Percentiles rank a stretch among this genome's conserved stretches.
Conservation (phyloP, 176 grass and related monocot species). For the Triticum monococcum region DNA sequence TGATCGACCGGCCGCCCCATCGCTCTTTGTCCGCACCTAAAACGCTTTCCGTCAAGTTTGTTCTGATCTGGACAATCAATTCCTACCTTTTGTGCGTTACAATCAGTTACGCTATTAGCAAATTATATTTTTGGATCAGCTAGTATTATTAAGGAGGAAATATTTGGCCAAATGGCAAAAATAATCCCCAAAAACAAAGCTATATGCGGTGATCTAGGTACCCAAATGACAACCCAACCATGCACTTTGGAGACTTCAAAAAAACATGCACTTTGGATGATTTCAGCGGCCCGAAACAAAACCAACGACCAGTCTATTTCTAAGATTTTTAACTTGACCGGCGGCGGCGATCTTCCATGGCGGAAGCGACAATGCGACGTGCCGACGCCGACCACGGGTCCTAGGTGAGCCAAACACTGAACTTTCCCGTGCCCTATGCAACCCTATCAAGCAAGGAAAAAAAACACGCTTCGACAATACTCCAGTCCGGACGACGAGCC, state of each 20-base stretch:
- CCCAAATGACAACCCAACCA: too few species aligned
- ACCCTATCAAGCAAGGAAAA: background rate
- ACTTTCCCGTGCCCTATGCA: conserved; percentile 25
- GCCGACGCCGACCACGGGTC: conserved; percentile 11
- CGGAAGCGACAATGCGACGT: conserved; percentile 12
- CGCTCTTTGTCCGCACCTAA: conserved; percentile 27
- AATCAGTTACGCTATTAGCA: too few species aligned
- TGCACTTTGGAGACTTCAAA: background rate
- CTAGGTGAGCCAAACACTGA: background rate
- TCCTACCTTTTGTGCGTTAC: background rate
- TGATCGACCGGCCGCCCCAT: background rate
- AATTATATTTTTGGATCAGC: too few species aligned
- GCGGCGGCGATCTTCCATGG: background rate
- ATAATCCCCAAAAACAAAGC: too few species aligned
- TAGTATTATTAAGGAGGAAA: too few species aligned
- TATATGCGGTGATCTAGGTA: too few species aligned
- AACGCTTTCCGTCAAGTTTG: conserved; percentile 26
- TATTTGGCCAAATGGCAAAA: too few species aligned
- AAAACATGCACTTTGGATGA: background rate
- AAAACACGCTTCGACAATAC: background rate
- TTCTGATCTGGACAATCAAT: background rate
- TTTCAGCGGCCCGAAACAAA: background rate
- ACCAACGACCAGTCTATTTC: background rate
- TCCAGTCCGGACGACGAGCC: background rate
- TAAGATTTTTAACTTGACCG: background rate